Conservation (phyloP, 2,329 filamentous ascomycete genomes). For the Nemania sp. region DNA sequence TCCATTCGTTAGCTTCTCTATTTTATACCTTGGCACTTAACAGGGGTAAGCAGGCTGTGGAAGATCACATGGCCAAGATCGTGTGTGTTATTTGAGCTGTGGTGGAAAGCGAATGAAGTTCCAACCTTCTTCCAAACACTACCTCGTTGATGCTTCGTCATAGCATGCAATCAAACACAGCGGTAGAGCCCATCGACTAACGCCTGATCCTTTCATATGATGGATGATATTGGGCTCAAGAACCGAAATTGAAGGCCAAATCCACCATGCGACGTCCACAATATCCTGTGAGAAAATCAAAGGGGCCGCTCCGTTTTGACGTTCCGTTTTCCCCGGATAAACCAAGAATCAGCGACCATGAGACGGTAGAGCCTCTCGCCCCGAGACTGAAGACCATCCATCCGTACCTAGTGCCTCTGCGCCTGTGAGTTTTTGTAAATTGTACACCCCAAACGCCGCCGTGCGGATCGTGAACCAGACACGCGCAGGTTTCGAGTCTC, state of each 20-base stretch:
- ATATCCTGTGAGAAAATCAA: background rate
- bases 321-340: background rate
- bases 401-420: background rate
- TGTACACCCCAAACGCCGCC: constrained; percentile 3
- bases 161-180: background rate
- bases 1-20: too few relatives aligned
- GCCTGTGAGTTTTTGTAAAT: background rate
- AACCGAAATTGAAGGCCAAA: background rate
- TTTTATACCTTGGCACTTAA: background rate
- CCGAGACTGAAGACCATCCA: background rate
- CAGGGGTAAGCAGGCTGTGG: background rate
- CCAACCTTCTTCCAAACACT: too few relatives aligned
- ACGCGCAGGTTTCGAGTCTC: background rate
- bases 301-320: background rate
- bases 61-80: background rate
- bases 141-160: background rate
- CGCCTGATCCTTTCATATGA: background rate
- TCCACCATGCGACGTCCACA: background rate
- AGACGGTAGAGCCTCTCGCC: background rate
- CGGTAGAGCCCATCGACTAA: background rate
- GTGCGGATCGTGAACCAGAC: background rate
- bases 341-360: background rate
- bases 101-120: too few relatives aligned
- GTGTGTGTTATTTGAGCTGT: background rate
- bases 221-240: background rate